Evolutionary conservation across 1,139 yeast genomes (phyloP).

Genomic region (Debaryomycetaceae sp.): DNA sequence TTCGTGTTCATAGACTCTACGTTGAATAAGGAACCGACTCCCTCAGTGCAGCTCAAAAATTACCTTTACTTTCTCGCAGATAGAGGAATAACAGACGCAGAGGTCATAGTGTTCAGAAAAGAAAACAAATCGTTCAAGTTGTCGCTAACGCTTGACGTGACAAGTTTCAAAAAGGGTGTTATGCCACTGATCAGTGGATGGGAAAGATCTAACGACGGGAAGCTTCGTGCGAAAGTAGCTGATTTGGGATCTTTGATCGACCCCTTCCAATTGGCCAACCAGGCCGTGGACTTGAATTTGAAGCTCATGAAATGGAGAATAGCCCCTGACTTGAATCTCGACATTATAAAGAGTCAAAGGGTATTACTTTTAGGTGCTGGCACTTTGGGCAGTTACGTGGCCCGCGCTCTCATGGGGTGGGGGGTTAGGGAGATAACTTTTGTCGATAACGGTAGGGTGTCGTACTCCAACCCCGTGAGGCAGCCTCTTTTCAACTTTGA

Average conservation of each 20-base stretch:
- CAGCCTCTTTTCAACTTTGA: slow-evolving; percentile 80
- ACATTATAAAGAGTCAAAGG: slow-evolving; percentile 52
- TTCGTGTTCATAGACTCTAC: slow-evolving; percentile 65
- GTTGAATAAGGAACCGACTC: slow-evolving; percentile 34
- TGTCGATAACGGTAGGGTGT: slow-evolving; percentile 85
- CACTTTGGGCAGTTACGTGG: slow-evolving; percentile 88
- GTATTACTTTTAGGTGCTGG: slow-evolving; percentile 92
- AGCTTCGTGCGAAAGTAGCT: slow-evolving; percentile 75
- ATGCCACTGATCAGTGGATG: slow-evolving; percentile 66
- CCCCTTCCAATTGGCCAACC: slow-evolving; percentile 79
- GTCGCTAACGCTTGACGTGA: slow-evolving; percentile 16
- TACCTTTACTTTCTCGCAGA: slow-evolving; percentile 53
- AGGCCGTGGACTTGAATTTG: slow-evolving; percentile 85
- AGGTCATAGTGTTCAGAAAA: slow-evolving; percentile 33
- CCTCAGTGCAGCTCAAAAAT: slow-evolving; percentile 67
- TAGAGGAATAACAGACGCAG: slow-evolving; percentile 33
- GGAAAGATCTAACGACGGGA: slow-evolving; percentile 78
- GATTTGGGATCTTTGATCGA: slow-evolving; percentile 78
- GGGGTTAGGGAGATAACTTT: slow-evolving; percentile 82
- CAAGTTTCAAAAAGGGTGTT: slow-evolving; percentile 6
- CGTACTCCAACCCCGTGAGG: slow-evolving; percentile 92
- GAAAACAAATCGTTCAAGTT: slow-evolving; percentile 24
- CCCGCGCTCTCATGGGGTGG: slow-evolving; percentile 88
- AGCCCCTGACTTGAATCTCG: slow-evolving; percentile 76
- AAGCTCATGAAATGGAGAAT: slow-evolving; percentile 96